These are phyloP conservation scores for Osmanthus fragrans DNA, from an alignment of 257 asterid species.

Conservation along the genomic window DNA sequence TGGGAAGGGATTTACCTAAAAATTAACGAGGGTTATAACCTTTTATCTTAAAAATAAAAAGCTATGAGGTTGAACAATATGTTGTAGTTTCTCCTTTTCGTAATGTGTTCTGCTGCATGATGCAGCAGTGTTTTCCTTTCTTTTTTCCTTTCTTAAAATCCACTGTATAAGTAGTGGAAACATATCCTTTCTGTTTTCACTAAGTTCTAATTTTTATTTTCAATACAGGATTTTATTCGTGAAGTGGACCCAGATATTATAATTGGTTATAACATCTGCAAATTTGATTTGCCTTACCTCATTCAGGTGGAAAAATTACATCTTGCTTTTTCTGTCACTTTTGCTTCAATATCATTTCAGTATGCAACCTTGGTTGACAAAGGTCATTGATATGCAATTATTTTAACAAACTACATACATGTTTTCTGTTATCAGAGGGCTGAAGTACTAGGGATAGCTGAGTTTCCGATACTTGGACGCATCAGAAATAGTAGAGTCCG, in stretches of 20 bases:
- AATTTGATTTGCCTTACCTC: conserved; percentile 96
- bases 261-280: conserved; percentile 98
- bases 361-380: background rate
- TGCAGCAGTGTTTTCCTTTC: conserved; percentile 8
- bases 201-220: conserved; percentile 6
- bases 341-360: background rate
- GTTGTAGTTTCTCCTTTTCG: background rate
- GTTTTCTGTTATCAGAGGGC: conserved; percentile 67
- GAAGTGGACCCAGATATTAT: conserved; percentile 97
- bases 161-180: background rate
- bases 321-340: conserved; percentile 14
- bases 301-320: conserved; percentile 60
- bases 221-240: conserved; percentile 75
- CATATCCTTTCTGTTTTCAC: background rate
- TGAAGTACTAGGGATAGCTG: conserved; percentile 77
- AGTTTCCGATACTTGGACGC: conserved; percentile 92
- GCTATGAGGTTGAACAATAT: background rate
- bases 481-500: conserved; percentile 89
- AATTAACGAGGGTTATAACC: background rate
- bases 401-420: background rate
- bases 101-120: background rate
- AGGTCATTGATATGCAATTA: conserved; percentile 15
- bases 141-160: conserved; percentile 9
- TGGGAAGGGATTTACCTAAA: background rate
- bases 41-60: background rate